Evolutionary conservation across 1,284 basidiomycete species (phyloP), one percentile per base, ranked within the genome.

Genomic region (Caloboletus firmus): DNA sequence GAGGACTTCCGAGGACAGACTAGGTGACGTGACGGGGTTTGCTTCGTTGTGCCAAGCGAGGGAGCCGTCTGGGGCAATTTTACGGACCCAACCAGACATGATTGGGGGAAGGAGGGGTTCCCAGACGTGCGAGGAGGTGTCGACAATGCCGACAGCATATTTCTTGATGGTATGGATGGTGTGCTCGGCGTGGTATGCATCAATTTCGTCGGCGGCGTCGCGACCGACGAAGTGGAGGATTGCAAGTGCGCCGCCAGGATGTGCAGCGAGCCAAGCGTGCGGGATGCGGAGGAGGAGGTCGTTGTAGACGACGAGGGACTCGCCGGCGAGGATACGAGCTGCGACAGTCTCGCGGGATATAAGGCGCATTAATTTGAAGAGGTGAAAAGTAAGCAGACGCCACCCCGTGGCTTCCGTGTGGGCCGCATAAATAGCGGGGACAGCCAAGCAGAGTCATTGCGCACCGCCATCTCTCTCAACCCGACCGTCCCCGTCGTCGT

Each of bases 141-240:
- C 79, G 18, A 98, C 85, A 24, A 78, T 79, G 13, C 89, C 96
- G 30, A 97, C 78, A 44, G 84, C 81, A 71, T 90, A 98, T 31
- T 79, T 79, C 22, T 76, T 74, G 69, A 99, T 85, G 44, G 81
- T 76, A 24, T 76, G 74, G 50, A 85, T 75, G 40, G 93, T 89
- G 49, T 79, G 72, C 32, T 84, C 81, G 1, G 80, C 79, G 70
- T 99, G 96, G 74, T 94, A 98, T 12, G 93, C 96, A 59, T 93
- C 84, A 44, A 98, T 91, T 72, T 99, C 96, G 75, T 97, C 92
- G 4, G 89, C 85, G 0, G 95, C 96, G 69, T 99, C 95, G 48
- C 96, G 83, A 3, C 97, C 97, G 31, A 98, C 87, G 67, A 96
- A 98, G 75, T 99, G 97, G 28, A 97, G 84, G 57, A 99, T 86